Evolutionary conservation across 345 rosid species (phyloP), one percentile per base, ranked within the genome.

Genomic region (Lumnitzera racemosa): DNA sequence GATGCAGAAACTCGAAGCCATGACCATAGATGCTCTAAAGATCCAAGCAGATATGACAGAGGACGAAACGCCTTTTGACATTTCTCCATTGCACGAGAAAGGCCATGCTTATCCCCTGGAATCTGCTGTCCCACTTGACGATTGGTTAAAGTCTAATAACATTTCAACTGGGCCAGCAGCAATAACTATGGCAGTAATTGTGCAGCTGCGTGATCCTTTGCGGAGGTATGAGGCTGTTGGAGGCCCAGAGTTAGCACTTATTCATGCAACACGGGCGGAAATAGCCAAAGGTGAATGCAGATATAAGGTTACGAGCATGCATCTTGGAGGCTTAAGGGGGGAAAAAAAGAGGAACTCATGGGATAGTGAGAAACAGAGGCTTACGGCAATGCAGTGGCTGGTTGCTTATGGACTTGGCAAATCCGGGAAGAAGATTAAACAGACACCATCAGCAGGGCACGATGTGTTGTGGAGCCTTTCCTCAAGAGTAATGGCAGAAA

Each of bases 221-320:
- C 77, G 99, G 74, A 78, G 87, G 74, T 89, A 84, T 16, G 99
- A 92, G 71, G 82, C 82, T 0, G 99, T 92, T 13, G 99, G 98
- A 56, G 95, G 91, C 10, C 83, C 94, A 7, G 51, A 78, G 13
- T 59, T 89, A 20, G 96, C 75, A 27, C 78, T 79, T 8, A 70
- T 92, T 66, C 88, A 79, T 12, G 94, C 83, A 54, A 54, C 72
- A 47, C 46, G 25, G 12, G 67, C 46, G 10, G 80, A 64, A 49
- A 36, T 36, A 36, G 61, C 8, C 49, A 61, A 63, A 65, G 59
- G 71, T 11, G 67, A 69, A 47, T 62, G 67, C 70, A 75, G 76
- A 67, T 82, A 80, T 67, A 89, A 83, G 47, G 78, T 84, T 23
- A 56, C 65, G 15, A 82, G 96, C 63, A 55, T 87, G 72, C 91